Evolutionary conservation across 805 yeast species (phyloP), one percentile per base, ranked within the genome.

Genomic region (Diddensiella caesifluorescens): DNA sequence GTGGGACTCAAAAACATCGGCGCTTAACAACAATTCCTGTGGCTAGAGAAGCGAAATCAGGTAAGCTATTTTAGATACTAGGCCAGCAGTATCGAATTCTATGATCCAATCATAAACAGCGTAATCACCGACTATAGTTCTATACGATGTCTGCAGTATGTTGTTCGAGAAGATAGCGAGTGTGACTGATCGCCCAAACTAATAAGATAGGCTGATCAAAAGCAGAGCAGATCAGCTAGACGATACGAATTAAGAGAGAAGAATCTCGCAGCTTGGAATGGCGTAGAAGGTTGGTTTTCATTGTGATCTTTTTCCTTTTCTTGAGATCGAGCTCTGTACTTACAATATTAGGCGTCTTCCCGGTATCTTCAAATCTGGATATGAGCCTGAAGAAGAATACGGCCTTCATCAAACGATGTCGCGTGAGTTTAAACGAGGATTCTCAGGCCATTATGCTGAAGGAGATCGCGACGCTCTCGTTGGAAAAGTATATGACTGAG

Each of bases 321-420:
- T 12, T 23, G 28, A n/a, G n/a, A n/a, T n/a, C n/a, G n/a, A n/a
- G n/a, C n/a, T n/a, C n/a, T n/a, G n/a, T n/a, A n/a, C n/a, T n/a
- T n/a, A n/a, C n/a, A 21, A 25, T 20, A 13, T 29, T 22, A 46
- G 52, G 30, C 54, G 51, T 30, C 34, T 57, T 30, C 23, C 47
- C 36, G 12, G 31, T 29, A 13, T 48, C 36, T 6, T 47, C 28
- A 20, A 43, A 36, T 13, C 48, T 39, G 25, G 95, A 88, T 56
- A 68, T 94, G 0, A 81, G 89, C 43, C 66, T 88, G 50, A 88
- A 88, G 67, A 84, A 81, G 59, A 85, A 89, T 37, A 60, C 86
- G 3, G 82, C 87, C 0, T 83, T 85, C 54, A 79, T 87, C 38
- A 83, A 80, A 57, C 82, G 81, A 52, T 56, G 88, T 39, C 72